Percentiles rank a stretch among this genome's conserved stretches.
Conservation (phyloP, 306 rosid species). For the Carpinus viminea region DNA sequence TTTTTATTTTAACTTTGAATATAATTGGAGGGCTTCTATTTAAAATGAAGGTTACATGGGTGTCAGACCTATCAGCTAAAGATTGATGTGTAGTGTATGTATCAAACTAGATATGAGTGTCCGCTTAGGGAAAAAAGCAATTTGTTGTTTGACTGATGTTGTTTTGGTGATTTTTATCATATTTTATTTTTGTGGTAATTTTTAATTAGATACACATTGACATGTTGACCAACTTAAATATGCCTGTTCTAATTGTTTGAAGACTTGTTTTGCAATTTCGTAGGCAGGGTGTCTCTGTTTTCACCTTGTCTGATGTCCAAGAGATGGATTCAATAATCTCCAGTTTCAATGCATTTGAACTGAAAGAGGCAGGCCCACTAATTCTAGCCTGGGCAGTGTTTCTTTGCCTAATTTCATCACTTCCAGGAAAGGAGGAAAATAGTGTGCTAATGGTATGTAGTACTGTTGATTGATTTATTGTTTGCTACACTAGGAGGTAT, state of each 20-base stretch:
- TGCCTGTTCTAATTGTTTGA: slow-evolving; percentile 19
- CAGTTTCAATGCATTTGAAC: slow-evolving; percentile 62
- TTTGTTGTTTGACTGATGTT: background rate
- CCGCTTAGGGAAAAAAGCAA: background rate
- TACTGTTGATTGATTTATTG: slow-evolving; percentile 26
- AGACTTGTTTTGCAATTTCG: slow-evolving; percentile 36
- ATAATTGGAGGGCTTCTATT: background rate
- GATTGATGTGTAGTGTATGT: background rate
- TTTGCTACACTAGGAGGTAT: slow-evolving; percentile 15
- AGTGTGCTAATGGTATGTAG: slow-evolving; percentile 59
- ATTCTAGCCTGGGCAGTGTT: slow-evolving; percentile 92
- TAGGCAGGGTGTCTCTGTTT: slow-evolving; percentile 57
- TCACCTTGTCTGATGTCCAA: slow-evolving; percentile 64
- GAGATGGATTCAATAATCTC: slow-evolving; percentile 84
- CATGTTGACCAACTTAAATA: too few relatives aligned
- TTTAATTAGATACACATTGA: background rate
- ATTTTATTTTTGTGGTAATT: background rate
- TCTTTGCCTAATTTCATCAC: slow-evolving; percentile 79
- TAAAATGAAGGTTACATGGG: background rate
- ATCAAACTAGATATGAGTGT: background rate
- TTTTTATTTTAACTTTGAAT: background rate
- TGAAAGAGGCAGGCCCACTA: slow-evolving; percentile 80
- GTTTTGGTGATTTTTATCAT: background rate
- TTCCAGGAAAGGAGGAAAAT: slow-evolving; percentile 73
- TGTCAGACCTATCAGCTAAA: background rate